A percentile compares a stretch with the other conserved stretches of the same genome.
Conservation (phyloP, 2,329 filamentous ascomycete species). For the Blastomyces silverae region DNA sequence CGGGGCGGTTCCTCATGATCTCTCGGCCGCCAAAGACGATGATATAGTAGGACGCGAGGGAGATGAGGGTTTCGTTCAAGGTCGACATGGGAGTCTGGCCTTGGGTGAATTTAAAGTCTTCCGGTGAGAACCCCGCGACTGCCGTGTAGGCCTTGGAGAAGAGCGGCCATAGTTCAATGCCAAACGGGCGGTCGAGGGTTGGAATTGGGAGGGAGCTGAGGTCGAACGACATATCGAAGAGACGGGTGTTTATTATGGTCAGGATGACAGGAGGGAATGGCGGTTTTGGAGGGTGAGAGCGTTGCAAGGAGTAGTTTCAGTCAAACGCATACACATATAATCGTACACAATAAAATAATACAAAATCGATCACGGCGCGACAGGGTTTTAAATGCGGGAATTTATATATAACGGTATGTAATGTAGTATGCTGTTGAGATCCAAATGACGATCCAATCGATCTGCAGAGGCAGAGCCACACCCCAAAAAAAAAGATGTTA, state of each 20-base stretch:
- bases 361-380: background rate
- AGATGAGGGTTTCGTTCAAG: slow-evolving; percentile 65
- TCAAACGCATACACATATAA: slow-evolving; percentile 3
- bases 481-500: background rate
- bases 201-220: slow-evolving; percentile 42
- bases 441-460: background rate
- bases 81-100: slow-evolving; percentile 81
- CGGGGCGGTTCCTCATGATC: slow-evolving; percentile 71
- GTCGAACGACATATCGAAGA: slow-evolving; percentile 18
- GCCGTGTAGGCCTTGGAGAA: slow-evolving; percentile 73
- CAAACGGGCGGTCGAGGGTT: slow-evolving; percentile 77
- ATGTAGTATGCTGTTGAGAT: background rate
- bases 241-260: background rate
- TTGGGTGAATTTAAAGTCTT: slow-evolving; percentile 71
- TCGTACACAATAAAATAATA: slow-evolving; percentile 3
- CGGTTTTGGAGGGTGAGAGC: background rate
- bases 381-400: background rate
- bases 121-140: slow-evolving; percentile 66
- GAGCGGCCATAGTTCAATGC: slow-evolving; percentile 76
- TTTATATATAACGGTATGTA: slow-evolving; percentile 1
- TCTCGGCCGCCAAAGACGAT: slow-evolving; percentile 84
- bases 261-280: background rate
- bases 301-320: background rate
- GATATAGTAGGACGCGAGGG: slow-evolving; percentile 76
- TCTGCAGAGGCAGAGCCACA: slow-evolving; percentile 1